Conservation (phyloP, 306 rosid genomes). For the Dryas drummondii region DNA sequence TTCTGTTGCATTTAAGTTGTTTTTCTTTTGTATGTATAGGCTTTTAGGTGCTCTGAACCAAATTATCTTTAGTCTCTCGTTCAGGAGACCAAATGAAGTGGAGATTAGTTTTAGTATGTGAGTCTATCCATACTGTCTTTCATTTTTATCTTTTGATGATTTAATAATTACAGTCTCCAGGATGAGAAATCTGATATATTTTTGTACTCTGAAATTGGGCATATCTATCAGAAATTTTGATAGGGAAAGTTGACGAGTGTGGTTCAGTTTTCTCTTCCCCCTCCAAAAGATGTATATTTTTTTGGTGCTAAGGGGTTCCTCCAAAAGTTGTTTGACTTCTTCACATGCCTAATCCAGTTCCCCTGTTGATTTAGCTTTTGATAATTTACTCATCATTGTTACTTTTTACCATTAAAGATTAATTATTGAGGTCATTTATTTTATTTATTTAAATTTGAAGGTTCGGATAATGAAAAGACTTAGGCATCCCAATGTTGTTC, state of each 20-base stretch:
- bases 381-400: background rate
- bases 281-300: too few species aligned
- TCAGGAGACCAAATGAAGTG: background rate
- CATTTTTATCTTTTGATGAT: background rate
- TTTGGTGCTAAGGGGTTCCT: too few species aligned
- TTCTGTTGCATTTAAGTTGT: background rate
- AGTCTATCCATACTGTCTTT: background rate
- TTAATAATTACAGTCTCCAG: background rate
- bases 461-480: constrained; percentile 86
- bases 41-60: too few species aligned
- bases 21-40: too few species aligned
- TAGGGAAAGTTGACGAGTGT: too few species aligned
- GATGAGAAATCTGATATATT: background rate
- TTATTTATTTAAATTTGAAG: constrained; percentile 46
- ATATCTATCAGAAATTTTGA: too few species aligned
- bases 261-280: too few species aligned
- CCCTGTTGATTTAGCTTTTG: background rate
- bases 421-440: constrained; percentile 15
- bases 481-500: constrained; percentile 97
- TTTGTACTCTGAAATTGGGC: background rate
- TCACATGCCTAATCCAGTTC: background rate
- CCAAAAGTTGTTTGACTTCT: too few species aligned
- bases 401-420: background rate
- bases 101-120: background rate
- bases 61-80: background rate